These are phyloP conservation scores for Chaetomiaceae sp. DNA, from an alignment of 2,329 filamentous ascomycete genomes.

Conservation along the genomic window DNA sequence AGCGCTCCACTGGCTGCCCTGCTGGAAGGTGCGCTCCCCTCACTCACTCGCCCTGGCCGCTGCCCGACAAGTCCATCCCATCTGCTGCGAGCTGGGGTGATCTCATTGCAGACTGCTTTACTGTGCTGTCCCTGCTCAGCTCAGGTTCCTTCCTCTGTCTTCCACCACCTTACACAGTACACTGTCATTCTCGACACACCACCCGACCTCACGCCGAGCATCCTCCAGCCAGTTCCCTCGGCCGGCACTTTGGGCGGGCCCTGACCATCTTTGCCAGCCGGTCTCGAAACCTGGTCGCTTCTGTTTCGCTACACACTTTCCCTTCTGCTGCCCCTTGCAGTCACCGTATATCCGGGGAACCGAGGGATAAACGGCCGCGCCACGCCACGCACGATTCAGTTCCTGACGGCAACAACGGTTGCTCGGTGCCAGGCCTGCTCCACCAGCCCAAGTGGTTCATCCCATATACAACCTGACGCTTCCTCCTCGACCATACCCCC, in stretches of 20 bases:
- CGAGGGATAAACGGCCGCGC: conserved; percentile 16
- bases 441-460: conserved; percentile 18
- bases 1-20: conserved; percentile 1
- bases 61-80: conserved; percentile 14
- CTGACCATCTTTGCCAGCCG: conserved; percentile 18
- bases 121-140: too few species aligned
- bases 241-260: conserved; percentile 22
- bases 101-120: too few species aligned
- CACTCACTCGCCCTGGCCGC: conserved; percentile 8
- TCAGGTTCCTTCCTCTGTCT: conserved; percentile 11
- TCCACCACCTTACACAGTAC: conserved; percentile 21
- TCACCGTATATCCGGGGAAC: conserved; percentile 1
- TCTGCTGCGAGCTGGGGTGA: conserved; percentile 16
- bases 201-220: neutral
- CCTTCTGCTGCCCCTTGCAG: conserved; percentile 5
- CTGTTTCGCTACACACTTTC: conserved; percentile 7
- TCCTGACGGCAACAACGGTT: conserved; percentile 15
- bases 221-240: conserved; percentile 11
- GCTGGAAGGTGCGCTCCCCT: conserved; percentile 6
- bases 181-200: too few species aligned
- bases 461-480: conserved; percentile 18
- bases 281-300: conserved; percentile 10
- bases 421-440: conserved; percentile 20
- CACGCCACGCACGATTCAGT: conserved; percentile 10
- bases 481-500: conserved; percentile 8